phyloP scores from a whole-genome alignment of 1,284 basidiomycete species.

The Tilletiaria anomala region DNA sequence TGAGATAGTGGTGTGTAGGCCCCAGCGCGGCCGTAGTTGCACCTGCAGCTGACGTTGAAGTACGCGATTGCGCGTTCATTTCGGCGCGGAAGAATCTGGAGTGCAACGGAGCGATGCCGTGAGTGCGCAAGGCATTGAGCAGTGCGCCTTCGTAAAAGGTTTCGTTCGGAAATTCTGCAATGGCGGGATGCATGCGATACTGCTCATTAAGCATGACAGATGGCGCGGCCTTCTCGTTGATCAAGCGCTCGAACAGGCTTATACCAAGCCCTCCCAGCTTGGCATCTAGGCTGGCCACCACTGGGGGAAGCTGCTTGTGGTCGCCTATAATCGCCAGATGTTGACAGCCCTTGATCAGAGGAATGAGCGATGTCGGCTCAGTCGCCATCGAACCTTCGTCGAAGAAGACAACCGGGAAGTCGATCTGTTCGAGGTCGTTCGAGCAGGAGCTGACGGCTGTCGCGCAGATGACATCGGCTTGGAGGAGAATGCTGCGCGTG shows the following conservation, averaged over 20 bases:
- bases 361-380: constrained; percentile 49
- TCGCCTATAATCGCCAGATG: constrained; percentile 84
- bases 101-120: constrained; percentile 10
- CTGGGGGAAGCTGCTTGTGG: constrained; percentile 87
- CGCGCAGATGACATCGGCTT: constrained; percentile 40
- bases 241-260: constrained; percentile 76
- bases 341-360: constrained; percentile 48
- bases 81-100: constrained; percentile 20
- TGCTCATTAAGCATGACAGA: constrained; percentile 66
- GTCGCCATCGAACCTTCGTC: constrained; percentile 94
- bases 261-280: constrained; percentile 58
- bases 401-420: constrained; percentile 83
- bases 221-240: constrained; percentile 48
- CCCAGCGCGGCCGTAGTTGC: background rate
- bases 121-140: constrained; percentile 50
- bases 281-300: constrained; percentile 50
- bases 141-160: constrained; percentile 65
- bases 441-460: constrained; percentile 31
- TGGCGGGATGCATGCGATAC: constrained; percentile 84
- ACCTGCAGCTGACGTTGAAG: background rate
- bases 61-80: too few relatives aligned
- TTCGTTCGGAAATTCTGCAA: constrained; percentile 66
- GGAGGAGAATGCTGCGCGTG: constrained; percentile 30
- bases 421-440: constrained; percentile 44
- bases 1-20: constrained; percentile 9